Conservation (phyloP, 306 rosid genomes). For the Quercus rubra region DNA sequence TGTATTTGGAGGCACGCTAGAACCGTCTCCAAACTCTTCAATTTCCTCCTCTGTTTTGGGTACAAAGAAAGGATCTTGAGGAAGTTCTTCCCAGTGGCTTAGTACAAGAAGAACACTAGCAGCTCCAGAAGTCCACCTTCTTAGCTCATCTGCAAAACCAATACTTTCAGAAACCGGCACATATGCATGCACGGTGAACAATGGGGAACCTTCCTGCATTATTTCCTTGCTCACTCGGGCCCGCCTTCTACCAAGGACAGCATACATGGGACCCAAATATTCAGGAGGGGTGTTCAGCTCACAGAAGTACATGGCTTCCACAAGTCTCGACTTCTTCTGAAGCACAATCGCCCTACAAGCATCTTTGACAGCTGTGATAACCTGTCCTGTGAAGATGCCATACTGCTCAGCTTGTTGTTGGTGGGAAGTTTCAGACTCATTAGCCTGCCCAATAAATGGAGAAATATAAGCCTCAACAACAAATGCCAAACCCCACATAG, state of each 20-base stretch:
- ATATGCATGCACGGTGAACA: slow-evolving; percentile 89
- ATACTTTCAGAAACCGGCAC: slow-evolving; percentile 88
- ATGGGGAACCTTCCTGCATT: slow-evolving; percentile 96
- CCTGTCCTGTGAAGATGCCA: slow-evolving; percentile 77
- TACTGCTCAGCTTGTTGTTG: slow-evolving; percentile 65
- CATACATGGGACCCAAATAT: slow-evolving; percentile 81
- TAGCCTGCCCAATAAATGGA: slow-evolving; percentile 40
- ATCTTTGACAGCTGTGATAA: slow-evolving; percentile 76
- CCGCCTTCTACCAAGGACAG: slow-evolving; percentile 82
- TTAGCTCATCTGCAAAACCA: slow-evolving; percentile 88
- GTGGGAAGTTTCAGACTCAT: slow-evolving; percentile 47
- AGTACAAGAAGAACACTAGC: slow-evolving; percentile 87
- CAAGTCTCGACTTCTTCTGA: slow-evolving; percentile 77
- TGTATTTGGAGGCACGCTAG: slow-evolving; percentile 83
- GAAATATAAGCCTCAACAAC: slow-evolving; percentile 63
- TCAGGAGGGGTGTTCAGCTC: slow-evolving; percentile 75
- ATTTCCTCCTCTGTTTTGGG: slow-evolving; percentile 89
- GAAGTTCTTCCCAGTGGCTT: slow-evolving; percentile 91
- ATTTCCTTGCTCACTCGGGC: slow-evolving; percentile 79
- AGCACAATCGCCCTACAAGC: slow-evolving; percentile 85
- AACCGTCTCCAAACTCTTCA: slow-evolving; percentile 95
- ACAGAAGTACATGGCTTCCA: slow-evolving; percentile 93
- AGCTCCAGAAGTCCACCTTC: slow-evolving; percentile 82
- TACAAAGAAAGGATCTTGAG: slow-evolving; percentile 87
- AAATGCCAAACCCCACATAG: slow-evolving; percentile 93